These are phyloP conservation scores for Phytophthora pistaciae DNA, from an alignment of 352 stramenopile genomes.

Conservation along the genomic window DNA sequence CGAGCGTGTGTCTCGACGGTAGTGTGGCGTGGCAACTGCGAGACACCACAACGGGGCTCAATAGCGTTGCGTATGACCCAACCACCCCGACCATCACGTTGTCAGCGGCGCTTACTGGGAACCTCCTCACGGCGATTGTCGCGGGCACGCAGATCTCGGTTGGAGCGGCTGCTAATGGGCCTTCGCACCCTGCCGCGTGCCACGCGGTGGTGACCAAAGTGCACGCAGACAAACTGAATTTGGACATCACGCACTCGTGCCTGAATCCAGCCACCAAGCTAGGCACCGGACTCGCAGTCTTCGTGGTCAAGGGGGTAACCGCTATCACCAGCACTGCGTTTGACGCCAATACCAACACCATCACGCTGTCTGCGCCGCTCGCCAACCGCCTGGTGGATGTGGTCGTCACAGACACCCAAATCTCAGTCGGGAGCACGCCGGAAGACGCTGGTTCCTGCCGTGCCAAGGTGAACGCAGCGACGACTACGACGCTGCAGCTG, in stretches of 20 bases:
- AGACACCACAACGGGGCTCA: conserved; percentile 38
- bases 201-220: conserved; percentile 28
- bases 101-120: conserved; percentile 34
- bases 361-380: conserved; percentile 29
- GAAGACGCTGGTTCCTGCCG: conserved; percentile 29
- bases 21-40: conserved; percentile 60
- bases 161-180: conserved; percentile 23
- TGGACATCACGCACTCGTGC: conserved; percentile 32
- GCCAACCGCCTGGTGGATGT: conserved; percentile 33
- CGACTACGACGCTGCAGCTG: conserved; percentile 33
- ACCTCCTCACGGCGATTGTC: conserved; percentile 42
- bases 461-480: conserved; percentile 19
- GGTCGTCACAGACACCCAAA: conserved; percentile 26
- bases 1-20: conserved; percentile 73
- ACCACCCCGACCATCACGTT: conserved; percentile 48
- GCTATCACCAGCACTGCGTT: conserved; percentile 27
- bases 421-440: conserved; percentile 31
- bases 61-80: conserved; percentile 39
- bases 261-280: conserved; percentile 21
- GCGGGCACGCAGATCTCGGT: conserved; percentile 53
- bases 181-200: conserved; percentile 34
- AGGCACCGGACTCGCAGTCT: conserved; percentile 10
- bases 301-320: conserved; percentile 27
- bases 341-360: background rate
- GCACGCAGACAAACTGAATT: conserved; percentile 20